phyloP scores from a whole-genome alignment of 768 basidiomycete species.

The Amanita fuliginea region DNA sequence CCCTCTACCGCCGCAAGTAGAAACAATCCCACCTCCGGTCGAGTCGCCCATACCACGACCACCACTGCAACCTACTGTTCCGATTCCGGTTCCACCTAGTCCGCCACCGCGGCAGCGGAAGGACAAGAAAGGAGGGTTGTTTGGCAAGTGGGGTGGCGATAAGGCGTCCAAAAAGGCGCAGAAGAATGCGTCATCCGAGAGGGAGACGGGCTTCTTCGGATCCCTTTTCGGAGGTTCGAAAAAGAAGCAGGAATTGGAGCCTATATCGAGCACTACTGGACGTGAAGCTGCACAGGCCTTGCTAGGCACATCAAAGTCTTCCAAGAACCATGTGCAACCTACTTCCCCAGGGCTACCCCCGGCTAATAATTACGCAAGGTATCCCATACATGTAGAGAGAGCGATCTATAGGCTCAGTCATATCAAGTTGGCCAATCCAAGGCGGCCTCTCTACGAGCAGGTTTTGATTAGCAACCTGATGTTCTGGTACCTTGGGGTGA shows the following conservation, averaged over 20 bases:
- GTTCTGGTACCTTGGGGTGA: conserved; percentile 99
- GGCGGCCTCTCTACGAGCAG: conserved; percentile 94
- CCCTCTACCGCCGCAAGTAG: conserved; percentile 17
- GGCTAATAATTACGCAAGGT: conserved; percentile 55
- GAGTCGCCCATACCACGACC: not conserved
- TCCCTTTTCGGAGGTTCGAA: conserved; percentile 82
- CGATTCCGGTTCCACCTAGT: not conserved
- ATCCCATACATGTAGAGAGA: conserved; percentile 97
- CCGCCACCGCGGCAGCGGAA: conserved; percentile 36
- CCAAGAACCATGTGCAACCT: conserved; percentile 52
- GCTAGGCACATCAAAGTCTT: conserved; percentile 74
- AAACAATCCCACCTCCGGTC: not conserved
- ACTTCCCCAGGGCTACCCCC: conserved; percentile 44
- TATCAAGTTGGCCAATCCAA: conserved; percentile 96
- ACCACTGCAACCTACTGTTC: not conserved
- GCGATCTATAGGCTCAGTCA: conserved; percentile 96
- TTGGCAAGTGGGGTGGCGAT: conserved; percentile 58
- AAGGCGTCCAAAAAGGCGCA: conserved; percentile 36
- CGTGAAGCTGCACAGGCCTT: conserved; percentile 83
- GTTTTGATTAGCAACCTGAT: conserved; percentile 88
- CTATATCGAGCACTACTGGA: conserved; percentile 39
- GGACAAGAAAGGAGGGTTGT: conserved; percentile 55
- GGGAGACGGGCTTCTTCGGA: conserved; percentile 81
- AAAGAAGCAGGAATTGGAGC: conserved; percentile 67
- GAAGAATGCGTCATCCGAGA: conserved; percentile 38